Percentiles rank a stretch among this genome's conserved stretches.
Evolutionary conservation across 2,329 filamentous ascomycete species (phyloP).

Genomic region (Xylariaceae sp.): DNA sequence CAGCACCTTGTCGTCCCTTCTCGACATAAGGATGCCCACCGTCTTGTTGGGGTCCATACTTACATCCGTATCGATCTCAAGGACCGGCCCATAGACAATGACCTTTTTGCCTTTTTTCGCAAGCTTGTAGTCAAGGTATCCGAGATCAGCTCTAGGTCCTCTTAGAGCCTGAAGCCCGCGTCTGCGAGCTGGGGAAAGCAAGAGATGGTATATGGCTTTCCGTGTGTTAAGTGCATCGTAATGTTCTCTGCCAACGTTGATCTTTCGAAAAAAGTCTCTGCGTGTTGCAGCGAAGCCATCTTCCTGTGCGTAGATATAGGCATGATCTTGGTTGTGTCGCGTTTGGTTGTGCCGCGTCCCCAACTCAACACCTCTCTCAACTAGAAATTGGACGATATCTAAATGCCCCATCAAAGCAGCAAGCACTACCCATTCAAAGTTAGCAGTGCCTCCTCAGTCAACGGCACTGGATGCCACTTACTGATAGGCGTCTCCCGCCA

Average conservation of each 20-base stretch:
- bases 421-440: conserved; percentile 17
- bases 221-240: conserved; percentile 6
- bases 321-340: conserved; percentile 10
- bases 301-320: conserved; percentile 11
- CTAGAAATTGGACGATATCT: conserved; percentile 19
- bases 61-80: conserved; percentile 22
- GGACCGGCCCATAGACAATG: conserved; percentile 16
- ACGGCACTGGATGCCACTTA: background rate
- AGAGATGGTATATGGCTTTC: conserved; percentile 11
- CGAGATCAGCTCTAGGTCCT: conserved; percentile 19
- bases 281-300: conserved; percentile 14
- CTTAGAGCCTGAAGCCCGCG: conserved; percentile 12
- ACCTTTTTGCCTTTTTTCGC: conserved; percentile 25
- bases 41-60: conserved; percentile 26
- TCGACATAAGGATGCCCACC: conserved; percentile 21
- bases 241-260: conserved; percentile 8
- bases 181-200: conserved; percentile 14
- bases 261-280: conserved; percentile 12
- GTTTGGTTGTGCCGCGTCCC: background rate
- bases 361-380: conserved; percentile 11
- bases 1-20: conserved; percentile 16
- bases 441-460: too few species aligned
- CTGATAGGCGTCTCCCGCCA: background rate
- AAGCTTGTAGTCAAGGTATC: conserved; percentile 20
- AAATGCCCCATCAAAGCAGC: conserved; percentile 28